Evolutionary conservation across 108 stramenopile species (phyloP).

Genomic region (Aurantiochytrium sp.): DNA sequence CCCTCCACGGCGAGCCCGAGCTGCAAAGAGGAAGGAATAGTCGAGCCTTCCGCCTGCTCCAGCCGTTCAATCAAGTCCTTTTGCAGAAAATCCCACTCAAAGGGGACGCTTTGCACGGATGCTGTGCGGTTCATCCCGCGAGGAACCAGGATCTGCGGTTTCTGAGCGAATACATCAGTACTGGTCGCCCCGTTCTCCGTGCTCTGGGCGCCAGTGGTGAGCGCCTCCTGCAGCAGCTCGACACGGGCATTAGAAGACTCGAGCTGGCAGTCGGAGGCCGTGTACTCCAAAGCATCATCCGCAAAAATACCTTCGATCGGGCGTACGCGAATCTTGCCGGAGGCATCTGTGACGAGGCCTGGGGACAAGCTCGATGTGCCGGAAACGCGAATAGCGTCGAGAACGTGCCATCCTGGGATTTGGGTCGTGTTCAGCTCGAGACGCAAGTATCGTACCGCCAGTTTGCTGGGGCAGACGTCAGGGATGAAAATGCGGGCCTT

Average conservation of each 20-base stretch:
- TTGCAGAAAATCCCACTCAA: background rate
- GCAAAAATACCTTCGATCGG: background rate
- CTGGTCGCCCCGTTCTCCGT: background rate
- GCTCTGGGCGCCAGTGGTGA: too few species aligned
- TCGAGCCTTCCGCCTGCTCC: background rate
- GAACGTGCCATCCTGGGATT: background rate
- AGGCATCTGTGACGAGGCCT: background rate
- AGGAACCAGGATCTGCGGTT: background rate
- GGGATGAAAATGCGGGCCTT: background rate
- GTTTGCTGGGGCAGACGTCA: background rate
- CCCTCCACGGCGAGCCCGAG: background rate
- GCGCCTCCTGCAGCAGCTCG: background rate
- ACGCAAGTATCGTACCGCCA: background rate
- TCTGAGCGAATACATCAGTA: background rate
- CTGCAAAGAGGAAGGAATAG: background rate
- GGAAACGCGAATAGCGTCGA: background rate
- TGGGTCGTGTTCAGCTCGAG: background rate
- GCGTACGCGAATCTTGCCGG: background rate
- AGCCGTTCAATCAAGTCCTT: background rate
- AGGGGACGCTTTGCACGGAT: background rate
- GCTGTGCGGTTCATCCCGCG: background rate
- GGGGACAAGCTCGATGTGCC: background rate
- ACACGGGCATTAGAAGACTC: background rate
- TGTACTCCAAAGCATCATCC: background rate
- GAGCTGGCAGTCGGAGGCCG: background rate